These are phyloP conservation scores for Vachellia pachyceras DNA, from an alignment of 306 rosid species.

Conservation along the genomic window DNA sequence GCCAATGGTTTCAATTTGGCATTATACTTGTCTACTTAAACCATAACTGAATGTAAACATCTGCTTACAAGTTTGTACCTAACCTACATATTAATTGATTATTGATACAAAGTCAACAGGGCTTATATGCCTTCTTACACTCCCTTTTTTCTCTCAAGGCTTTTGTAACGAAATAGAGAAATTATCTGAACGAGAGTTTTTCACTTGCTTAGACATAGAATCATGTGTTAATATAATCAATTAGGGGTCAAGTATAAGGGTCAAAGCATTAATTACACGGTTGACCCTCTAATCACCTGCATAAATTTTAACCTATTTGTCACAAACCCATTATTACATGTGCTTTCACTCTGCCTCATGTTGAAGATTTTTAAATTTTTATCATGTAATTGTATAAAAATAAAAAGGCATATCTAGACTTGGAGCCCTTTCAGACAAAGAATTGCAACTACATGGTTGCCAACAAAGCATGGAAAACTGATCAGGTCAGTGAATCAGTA, in stretches of 20 bases:
- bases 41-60: constrained; percentile 23
- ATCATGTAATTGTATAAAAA: too few relatives aligned
- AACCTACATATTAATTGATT: constrained; percentile 10
- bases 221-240: neutral
- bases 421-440: too few relatives aligned
- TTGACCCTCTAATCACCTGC: neutral
- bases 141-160: neutral
- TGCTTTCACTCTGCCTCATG: too few relatives aligned
- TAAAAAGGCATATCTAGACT: too few relatives aligned
- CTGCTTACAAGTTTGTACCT: neutral
- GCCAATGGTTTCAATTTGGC: constrained; percentile 11
- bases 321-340: too few relatives aligned
- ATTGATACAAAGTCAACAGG: neutral
- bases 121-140: neutral
- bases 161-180: neutral
- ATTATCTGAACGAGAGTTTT: neutral
- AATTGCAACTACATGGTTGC: too few relatives aligned
- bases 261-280: neutral
- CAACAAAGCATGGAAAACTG: too few relatives aligned
- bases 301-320: too few relatives aligned
- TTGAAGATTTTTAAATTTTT: too few relatives aligned
- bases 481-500: too few relatives aligned
- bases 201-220: neutral
- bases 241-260: neutral
- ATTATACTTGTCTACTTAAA: constrained; percentile 15